Base-by-base conservation (phyloP, 257 asterid species). In the Agastache rugosa region DNA sequence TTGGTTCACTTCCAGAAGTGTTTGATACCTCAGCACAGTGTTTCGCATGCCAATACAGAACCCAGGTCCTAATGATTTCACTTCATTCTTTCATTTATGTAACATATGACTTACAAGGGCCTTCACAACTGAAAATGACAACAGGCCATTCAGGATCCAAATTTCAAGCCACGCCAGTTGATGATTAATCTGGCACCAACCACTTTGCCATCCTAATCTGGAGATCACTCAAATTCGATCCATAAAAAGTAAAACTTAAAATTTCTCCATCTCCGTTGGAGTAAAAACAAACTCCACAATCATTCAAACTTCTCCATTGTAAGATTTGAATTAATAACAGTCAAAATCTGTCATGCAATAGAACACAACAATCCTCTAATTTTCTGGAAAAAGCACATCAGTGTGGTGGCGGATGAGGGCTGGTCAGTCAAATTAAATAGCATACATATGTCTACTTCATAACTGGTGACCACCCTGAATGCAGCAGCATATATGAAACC, bases 11-110 rank as follows among this genome's bases (percentile, higher is more conserved):
- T 31, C 7, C 47, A 23, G 16, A 35, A 65, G 66, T 51, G 50
- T 34, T 77, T 64, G 11, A 47, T 51, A 66, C 61, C 54, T 47
- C 29, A 67, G 50, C 37, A 31, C 66, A 19, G 60, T 78, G 70
- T 66, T 59, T 67, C 34, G 29, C 74, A 31, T 53, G 71, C 67
- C 16, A 11, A 37, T 35, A 25, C 11, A 35, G 67, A 15, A 63
- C 48, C 35, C 50, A 35, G 3, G n/a, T 65, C 63, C 19, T 29
- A 68, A 29, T 29, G 6, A 51, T 42, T 44, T 77, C 75, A 60
- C 70, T 44, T 22, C 41, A 61, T 17, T 31, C 55, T 23, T 64
- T 67, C 67, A 65, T 8, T 67, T 39, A 27, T 61, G 56, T 50
- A 15, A 60, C 59, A 75, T 27, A 55, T 3, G 34, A 19, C 71